Conservation (phyloP, 1,139 yeast species). For the Saccharomyces hybrid region DNA sequence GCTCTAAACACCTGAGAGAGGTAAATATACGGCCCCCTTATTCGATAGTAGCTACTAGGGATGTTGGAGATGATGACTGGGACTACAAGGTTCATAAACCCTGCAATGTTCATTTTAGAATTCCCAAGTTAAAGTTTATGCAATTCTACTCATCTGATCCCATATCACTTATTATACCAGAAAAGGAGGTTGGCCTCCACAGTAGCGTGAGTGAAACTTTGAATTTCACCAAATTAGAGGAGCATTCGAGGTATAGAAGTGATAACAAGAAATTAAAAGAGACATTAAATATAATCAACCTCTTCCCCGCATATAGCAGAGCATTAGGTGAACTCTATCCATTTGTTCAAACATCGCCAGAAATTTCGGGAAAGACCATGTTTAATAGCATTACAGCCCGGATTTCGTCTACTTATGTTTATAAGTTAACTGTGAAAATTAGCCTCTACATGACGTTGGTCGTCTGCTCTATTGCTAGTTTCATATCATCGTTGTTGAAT, state of each 20-base stretch:
- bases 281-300: conserved; percentile 24
- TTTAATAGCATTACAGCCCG: background rate
- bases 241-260: conserved; percentile 21
- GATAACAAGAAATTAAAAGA: conserved; percentile 14
- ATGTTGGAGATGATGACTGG: conserved; percentile 9
- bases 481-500: conserved; percentile 35
- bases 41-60: conserved; percentile 9
- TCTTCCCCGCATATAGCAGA: conserved; percentile 21
- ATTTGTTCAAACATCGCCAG: conserved; percentile 2
- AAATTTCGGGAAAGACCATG: background rate
- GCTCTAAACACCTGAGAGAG: conserved; percentile 1
- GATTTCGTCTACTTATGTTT: background rate
- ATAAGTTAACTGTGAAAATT: conserved; percentile 1
- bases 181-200: conserved; percentile 23
- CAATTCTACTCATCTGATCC: conserved; percentile 78
- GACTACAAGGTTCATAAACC: conserved; percentile 12
- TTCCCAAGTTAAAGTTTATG: conserved; percentile 66
- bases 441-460: conserved; percentile 13
- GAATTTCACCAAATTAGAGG: conserved; percentile 29
- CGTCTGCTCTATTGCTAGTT: conserved; percentile 32
- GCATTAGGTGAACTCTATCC: conserved; percentile 19
- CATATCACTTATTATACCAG: conserved; percentile 54
- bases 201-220: conserved; percentile 22
- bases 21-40: conserved; percentile 14
- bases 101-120: conserved; percentile 53